Base-by-base conservation (phyloP, 1,139 yeast species). In the Saccharomyces hybrid region DNA sequence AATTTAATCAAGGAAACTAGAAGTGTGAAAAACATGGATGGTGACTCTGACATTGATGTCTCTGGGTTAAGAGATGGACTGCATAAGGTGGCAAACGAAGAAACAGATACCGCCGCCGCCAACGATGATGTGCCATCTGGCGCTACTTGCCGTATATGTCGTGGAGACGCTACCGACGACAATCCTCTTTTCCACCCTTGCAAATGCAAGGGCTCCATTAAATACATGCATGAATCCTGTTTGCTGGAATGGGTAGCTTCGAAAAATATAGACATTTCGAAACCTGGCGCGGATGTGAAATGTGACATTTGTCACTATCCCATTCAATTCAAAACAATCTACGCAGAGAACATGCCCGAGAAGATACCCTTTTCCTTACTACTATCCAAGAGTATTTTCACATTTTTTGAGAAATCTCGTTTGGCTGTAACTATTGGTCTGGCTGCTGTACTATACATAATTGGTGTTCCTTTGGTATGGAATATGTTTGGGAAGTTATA, bases 171-270 rank as follows among this genome's bases (percentile, higher is more conserved):
- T n/a, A 81, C 95, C 0, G 74, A 73, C 0, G 81, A 79, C 1
- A 93, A 88, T 60, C 97, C 97, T 2, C 75, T 93, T 52, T 86
- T 81, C 60, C 93, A 88, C 71, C 99, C 99, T 1, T 93, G 99
- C 72, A 84, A 82, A 65, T 93, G 99, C 71, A 79, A 90, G 57
- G 99, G 99, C 2, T 86, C 96, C 29, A 95, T 93, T 67, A 87
- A 87, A 68, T 90, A 84, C 66, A 88, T 93, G 55, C 99, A 93
- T 71, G 96, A 93, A 69, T 95, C 86, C 51, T 93, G 99, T 72
- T 73, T 93, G 51, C 75, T 84, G 64, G 96, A 89, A 66, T 93
- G 99, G 99, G 77, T 93, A 46, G 78, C 62, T 11, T 64, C 71
- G 11, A 66, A 69, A 51, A 63, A 65, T 54, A 56, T 67, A 12